Conservation (phyloP, 2,329 filamentous ascomycete species). For the Purpureocillium takamizusanense region DNA sequence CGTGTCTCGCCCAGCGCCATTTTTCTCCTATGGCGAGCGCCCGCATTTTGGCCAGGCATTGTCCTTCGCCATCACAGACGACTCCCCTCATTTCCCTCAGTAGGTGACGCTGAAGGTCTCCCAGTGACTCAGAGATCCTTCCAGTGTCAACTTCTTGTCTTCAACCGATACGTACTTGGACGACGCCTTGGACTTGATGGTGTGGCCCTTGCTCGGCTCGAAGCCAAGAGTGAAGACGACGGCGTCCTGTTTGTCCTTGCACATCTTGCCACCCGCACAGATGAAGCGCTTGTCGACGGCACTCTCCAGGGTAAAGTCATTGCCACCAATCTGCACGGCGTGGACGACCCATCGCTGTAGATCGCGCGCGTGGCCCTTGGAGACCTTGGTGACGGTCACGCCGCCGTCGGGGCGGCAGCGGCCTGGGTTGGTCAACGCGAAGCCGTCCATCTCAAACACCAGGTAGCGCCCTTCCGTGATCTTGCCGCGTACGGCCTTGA, state of each 20-base stretch:
- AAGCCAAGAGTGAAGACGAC: too few species aligned
- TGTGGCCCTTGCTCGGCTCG: too few species aligned
- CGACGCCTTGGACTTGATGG: too few species aligned
- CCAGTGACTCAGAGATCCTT: neutral
- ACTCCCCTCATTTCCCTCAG: too few species aligned
- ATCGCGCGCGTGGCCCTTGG: slow-evolving; percentile 23
- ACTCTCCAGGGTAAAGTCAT: slow-evolving; percentile 16
- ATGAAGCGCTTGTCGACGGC: slow-evolving; percentile 13
- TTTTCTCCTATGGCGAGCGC: too few species aligned
- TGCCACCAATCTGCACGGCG: slow-evolving; percentile 18
- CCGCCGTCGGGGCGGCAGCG: slow-evolving; percentile 12
- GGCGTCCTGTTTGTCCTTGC: too few species aligned
- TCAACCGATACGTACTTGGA: neutral
- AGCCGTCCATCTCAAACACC: slow-evolving; percentile 35
- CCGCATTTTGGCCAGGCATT: too few species aligned
- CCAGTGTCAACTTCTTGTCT: neutral
- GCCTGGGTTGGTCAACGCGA: slow-evolving; percentile 21
- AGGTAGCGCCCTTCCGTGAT: slow-evolving; percentile 47
- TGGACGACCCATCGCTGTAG: slow-evolving; percentile 42
- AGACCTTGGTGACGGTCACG: neutral
- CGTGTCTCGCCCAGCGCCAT: too few species aligned
- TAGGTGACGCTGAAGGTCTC: slow-evolving; percentile 1
- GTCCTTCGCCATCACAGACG: too few species aligned
- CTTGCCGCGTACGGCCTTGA: slow-evolving; percentile 40
- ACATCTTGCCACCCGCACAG: slow-evolving; percentile 1